Evolutionary conservation across 169 alveolate genomes (phyloP).

Genomic region (Eimeria nieschulzi): DNA sequence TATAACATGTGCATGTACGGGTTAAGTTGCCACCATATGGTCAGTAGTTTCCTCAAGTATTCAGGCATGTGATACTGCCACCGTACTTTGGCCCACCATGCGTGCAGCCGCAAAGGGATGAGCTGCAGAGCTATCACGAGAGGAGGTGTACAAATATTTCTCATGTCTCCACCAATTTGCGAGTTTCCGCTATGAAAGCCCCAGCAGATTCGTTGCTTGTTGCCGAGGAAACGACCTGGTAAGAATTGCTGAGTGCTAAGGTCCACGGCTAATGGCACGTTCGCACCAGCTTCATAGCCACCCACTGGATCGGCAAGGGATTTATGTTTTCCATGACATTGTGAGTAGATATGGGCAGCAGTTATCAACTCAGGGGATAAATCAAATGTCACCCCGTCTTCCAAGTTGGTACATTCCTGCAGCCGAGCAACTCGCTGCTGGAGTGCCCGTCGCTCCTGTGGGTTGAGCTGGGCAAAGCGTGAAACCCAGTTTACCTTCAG

Average conservation of each 20-base stretch:
- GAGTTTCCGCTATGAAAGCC: not conserved
- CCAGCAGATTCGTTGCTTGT: conserved; percentile 12
- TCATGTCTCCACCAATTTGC: not conserved
- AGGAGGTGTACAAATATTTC: conserved; percentile 1
- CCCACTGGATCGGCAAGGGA: no score
- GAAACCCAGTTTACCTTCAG: conserved; percentile 30
- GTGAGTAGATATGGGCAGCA: not conserved
- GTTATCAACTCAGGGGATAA: conserved; percentile 18
- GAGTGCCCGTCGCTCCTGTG: conserved; percentile 11
- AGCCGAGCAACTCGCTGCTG: not conserved
- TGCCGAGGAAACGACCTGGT: conserved; percentile 28
- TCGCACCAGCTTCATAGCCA: no score
- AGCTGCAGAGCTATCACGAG: conserved; percentile 32
- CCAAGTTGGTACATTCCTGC: not conserved
- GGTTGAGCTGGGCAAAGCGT: conserved; percentile 24
- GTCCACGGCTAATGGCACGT: not conserved
- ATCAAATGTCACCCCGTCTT: not conserved
- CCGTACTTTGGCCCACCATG: conserved; percentile 54
- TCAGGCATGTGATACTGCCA: conserved; percentile 71
- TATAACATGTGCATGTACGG: conserved; percentile 45
- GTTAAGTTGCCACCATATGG: conserved; percentile 42
- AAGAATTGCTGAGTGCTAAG: conserved; percentile 12
- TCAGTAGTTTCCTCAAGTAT: conserved; percentile 44
- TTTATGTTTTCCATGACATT: not conserved
- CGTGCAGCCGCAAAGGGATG: conserved; percentile 43